Base-by-base conservation (phyloP, 2,329 filamentous ascomycete genomes). In the Penicillium brevicompactum region DNA sequence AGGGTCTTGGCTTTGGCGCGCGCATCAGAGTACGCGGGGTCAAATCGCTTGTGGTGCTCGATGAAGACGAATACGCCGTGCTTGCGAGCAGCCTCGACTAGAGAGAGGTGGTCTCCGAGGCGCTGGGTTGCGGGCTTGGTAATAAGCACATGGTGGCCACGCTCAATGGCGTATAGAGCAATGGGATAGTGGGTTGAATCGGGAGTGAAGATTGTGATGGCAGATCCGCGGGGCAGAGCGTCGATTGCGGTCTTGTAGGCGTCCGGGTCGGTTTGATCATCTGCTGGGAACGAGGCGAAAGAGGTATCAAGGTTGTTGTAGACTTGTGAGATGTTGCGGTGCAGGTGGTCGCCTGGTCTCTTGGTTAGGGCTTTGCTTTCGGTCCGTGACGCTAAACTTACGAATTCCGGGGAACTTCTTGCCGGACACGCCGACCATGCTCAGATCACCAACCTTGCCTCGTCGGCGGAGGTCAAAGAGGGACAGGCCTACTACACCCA, bases 21-120 rank as follows among this genome's bases (percentile, higher is more conserved):
- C 13, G 93, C 93, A 73, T 97, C 92, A 13, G 90, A 86, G 78
- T 97, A 97, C 21, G 91, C 91, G 2, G 92, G 92, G 73, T 97
- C 92, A 77, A 88, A 97, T 55, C 93, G 91, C 81, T 97, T 97
- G 84, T 97, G 92, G 78, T 97, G 92, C 82, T 97, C 92, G 67
- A 97, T 82, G 78, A 91, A 96, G 62, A 96, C 91, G 72, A 92
- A 93, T 55, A 97, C 92, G 61, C 87, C 86, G 73, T 90, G 79
- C 70, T 89, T 86, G 61, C 83, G 81, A 5, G 90, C 86, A 22
- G 87, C 89, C 48, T 83, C 83, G 53, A 96, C 80, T 14, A 97
- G 86, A 32, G 86, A 77, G 61, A 90, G 84, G 77, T 97, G 92
- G 74, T 96, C 86, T 42, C 82, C 82, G 3, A 97, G 86, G 5